Conservation (phyloP, 108 stramenopile species). For the Pseudonitzschia pungens region DNA sequence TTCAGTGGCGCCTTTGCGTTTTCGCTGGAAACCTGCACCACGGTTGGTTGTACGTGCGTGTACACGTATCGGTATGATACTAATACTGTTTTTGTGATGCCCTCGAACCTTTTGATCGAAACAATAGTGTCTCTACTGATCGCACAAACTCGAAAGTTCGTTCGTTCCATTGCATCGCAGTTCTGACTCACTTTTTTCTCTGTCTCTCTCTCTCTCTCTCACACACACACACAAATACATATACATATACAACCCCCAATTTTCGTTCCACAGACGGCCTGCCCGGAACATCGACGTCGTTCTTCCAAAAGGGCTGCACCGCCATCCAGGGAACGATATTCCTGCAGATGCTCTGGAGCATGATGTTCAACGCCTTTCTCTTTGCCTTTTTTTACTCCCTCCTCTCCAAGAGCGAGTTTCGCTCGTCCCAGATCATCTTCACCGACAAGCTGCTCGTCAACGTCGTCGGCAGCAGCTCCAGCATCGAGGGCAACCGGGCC, state of each 20-base stretch:
- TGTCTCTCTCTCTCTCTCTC: not conserved
- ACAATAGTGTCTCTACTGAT: not conserved
- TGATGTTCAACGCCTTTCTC: slow-evolving; percentile 84
- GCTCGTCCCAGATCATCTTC: slow-evolving; percentile 74
- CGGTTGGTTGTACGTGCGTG: slow-evolving; percentile 70
- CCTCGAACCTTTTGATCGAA: too few relatives aligned
- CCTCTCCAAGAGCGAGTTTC: slow-evolving; percentile 53
- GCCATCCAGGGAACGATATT: slow-evolving; percentile 64
- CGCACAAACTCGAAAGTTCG: not conserved
- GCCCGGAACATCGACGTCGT: slow-evolving; percentile 54
- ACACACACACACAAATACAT: not conserved
- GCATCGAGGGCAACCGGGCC: slow-evolving; percentile 8
- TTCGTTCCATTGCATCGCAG: not conserved
- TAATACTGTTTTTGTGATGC: too few relatives aligned
- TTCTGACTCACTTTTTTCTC: not conserved
- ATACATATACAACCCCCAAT: too few relatives aligned
- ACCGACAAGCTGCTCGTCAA: slow-evolving; percentile 41
- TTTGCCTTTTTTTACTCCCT: slow-evolving; percentile 70
- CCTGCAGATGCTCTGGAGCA: slow-evolving; percentile 67
- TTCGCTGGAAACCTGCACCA: slow-evolving; percentile 77
- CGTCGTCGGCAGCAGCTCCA: slow-evolving; percentile 28
- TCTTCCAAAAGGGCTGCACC: slow-evolving; percentile 70
- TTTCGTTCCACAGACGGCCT: slow-evolving; percentile 32
- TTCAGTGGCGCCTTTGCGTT: slow-evolving; percentile 75
- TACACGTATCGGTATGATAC: too few relatives aligned